Percentiles rank a stretch among this genome's conserved stretches.
Evolutionary conservation across 2,329 filamentous ascomycete genomes (phyloP).

Genomic region (Myotisia sp.): DNA sequence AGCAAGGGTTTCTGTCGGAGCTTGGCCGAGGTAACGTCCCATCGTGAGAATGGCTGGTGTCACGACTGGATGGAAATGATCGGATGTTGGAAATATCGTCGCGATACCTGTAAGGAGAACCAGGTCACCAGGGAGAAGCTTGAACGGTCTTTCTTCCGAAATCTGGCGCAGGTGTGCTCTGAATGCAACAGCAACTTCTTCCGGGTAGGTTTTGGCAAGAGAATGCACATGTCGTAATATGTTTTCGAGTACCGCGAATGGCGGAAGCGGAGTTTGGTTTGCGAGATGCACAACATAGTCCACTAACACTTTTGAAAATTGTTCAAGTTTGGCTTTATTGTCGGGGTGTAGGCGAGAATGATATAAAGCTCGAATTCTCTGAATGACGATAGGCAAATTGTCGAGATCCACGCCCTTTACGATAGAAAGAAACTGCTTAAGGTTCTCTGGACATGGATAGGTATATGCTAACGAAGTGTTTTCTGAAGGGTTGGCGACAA

Average conservation of each 20-base stretch:
- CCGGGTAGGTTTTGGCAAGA: slow-evolving; percentile 69
- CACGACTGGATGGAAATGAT: slow-evolving; percentile 91
- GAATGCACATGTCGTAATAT: slow-evolving; percentile 86
- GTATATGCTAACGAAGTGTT: slow-evolving; percentile 54
- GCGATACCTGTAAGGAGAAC: slow-evolving; percentile 70
- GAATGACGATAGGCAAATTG: slow-evolving; percentile 63
- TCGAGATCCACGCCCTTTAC: slow-evolving; percentile 47
- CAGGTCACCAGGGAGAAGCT: slow-evolving; percentile 55
- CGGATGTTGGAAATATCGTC: slow-evolving; percentile 81
- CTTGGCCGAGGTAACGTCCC: slow-evolving; percentile 67
- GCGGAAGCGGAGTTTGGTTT: slow-evolving; percentile 35
- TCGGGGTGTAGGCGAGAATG: slow-evolving; percentile 71
- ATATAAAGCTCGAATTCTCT: slow-evolving; percentile 81
- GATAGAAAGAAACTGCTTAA: slow-evolving; percentile 56
- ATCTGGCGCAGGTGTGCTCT: slow-evolving; percentile 52
- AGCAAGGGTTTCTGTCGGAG: slow-evolving; percentile 47
- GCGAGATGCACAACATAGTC: slow-evolving; percentile 46
- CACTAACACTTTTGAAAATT: slow-evolving; percentile 34
- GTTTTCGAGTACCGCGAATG: slow-evolving; percentile 59
- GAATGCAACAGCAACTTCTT: slow-evolving; percentile 64
- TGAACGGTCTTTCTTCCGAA: slow-evolving; percentile 37
- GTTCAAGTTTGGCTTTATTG: slow-evolving; percentile 70
- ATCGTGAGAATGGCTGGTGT: slow-evolving; percentile 84
- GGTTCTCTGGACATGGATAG: slow-evolving; percentile 68
- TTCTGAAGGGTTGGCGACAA: background rate